phyloP scores from a whole-genome alignment of 2,329 filamentous ascomycete genomes.

The Elsinoe australis region DNA sequence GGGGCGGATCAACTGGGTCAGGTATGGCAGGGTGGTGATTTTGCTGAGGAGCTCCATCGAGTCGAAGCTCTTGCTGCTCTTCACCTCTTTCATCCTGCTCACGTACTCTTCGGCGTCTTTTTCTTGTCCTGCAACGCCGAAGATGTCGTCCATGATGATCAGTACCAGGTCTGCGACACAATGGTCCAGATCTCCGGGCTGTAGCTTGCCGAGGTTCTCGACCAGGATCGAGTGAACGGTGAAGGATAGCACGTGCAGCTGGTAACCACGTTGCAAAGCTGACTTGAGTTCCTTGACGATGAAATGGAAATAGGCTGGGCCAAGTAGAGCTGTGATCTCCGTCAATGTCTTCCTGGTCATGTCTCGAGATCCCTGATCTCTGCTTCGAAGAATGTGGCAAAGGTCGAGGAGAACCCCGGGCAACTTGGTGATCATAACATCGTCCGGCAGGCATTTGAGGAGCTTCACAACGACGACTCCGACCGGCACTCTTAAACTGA shows the following conservation, averaged over 20 bases:
- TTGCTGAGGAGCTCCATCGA: constrained; percentile 90
- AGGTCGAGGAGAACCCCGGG: constrained; percentile 84
- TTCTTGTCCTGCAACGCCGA: constrained; percentile 84
- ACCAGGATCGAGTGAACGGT: constrained; percentile 89
- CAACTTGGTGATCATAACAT: constrained; percentile 65
- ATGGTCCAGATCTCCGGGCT: constrained; percentile 81
- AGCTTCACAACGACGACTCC: constrained; percentile 85
- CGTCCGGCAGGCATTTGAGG: constrained; percentile 66
- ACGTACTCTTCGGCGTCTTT: constrained; percentile 96
- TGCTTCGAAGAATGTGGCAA: constrained; percentile 84
- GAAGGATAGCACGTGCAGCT: constrained; percentile 89
- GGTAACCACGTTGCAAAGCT: constrained; percentile 77
- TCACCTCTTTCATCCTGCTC: constrained; percentile 94
- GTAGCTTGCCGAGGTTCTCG: constrained; percentile 61
- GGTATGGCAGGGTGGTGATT: constrained; percentile 64
- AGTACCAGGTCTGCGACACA: constrained; percentile 70
- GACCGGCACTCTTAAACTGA: constrained; percentile 85
- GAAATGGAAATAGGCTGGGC: constrained; percentile 78
- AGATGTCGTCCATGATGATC: constrained; percentile 95
- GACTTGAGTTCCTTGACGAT: constrained; percentile 84
- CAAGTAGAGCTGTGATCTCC: constrained; percentile 73
- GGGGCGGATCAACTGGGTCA: constrained; percentile 70
- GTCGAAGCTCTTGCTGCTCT: constrained; percentile 96
- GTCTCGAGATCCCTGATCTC: constrained; percentile 79
- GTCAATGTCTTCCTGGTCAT: constrained; percentile 82